phyloP scores from a whole-genome alignment of 2,329 filamentous ascomycete genomes.

The Bimuria novae-zelandiae region DNA sequence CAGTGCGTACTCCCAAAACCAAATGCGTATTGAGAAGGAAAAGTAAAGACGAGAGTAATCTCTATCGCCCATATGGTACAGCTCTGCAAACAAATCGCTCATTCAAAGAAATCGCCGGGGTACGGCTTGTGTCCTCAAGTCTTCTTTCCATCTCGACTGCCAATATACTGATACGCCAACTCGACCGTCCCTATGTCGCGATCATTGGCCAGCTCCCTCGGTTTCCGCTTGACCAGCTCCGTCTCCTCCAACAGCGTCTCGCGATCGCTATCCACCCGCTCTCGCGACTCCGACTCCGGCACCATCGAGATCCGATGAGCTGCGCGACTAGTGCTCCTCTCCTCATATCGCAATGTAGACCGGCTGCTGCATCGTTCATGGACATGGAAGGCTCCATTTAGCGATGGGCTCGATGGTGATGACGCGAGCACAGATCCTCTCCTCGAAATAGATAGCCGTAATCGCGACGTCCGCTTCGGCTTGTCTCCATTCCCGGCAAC shows the following conservation, averaged over 20 bases:
- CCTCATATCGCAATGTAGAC: not conserved
- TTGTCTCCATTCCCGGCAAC: constrained; percentile 9
- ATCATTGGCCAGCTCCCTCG: not conserved
- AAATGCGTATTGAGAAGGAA: not conserved
- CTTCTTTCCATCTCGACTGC: not conserved
- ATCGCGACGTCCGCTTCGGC: constrained; percentile 9
- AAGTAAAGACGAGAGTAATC: not conserved
- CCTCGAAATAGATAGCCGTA: constrained; percentile 11
- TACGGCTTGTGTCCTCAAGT: not conserved
- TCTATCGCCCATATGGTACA: too few species aligned
- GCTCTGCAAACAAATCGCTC: not conserved
- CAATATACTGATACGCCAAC: constrained; percentile 1
- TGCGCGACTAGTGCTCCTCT: constrained; percentile 11
- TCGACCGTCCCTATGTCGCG: not conserved
- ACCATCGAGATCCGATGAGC: constrained; percentile 1
- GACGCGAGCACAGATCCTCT: not conserved
- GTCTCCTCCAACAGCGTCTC: constrained; percentile 13
- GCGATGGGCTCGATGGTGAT: constrained; percentile 3
- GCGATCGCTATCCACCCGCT: constrained; percentile 10
- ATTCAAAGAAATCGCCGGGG: not conserved
- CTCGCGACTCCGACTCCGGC: constrained; percentile 4
- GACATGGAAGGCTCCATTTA: not conserved
- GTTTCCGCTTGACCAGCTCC: constrained; percentile 6
- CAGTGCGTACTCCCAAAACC: not conserved
- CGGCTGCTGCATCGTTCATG: constrained; percentile 7